phyloP scores from a whole-genome alignment of 1,139 yeast genomes.

The Kluyveromyces sp. region DNA sequence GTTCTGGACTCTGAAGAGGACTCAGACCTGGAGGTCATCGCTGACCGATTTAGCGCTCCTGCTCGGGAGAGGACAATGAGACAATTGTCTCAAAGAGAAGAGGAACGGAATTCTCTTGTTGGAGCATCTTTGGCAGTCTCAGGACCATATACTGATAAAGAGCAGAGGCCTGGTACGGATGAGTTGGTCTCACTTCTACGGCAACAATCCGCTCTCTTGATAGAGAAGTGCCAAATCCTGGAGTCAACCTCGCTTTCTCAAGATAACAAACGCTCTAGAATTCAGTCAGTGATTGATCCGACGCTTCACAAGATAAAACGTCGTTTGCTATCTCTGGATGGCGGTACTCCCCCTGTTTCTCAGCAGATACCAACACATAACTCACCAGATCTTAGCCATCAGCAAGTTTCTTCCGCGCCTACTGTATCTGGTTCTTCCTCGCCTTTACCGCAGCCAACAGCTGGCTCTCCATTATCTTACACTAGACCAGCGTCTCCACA shows the following conservation, averaged over 20 bases:
- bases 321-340: constrained; percentile 10
- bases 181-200: constrained; percentile 17
- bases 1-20: constrained; percentile 5
- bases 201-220: constrained; percentile 17
- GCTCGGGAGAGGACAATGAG: background rate
- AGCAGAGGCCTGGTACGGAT: background rate
- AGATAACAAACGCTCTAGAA: constrained; percentile 22
- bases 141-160: background rate
- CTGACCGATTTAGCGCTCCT: background rate
- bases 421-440: background rate
- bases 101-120: background rate
- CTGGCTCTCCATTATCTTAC: background rate
- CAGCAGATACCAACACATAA: background rate
- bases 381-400: background rate
- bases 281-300: constrained; percentile 21
- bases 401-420: background rate
- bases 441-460: background rate
- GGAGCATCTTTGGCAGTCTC: background rate
- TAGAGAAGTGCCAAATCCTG: constrained; percentile 25
- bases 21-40: constrained; percentile 5
- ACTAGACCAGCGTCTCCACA: background rate
- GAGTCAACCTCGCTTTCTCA: constrained; percentile 32
- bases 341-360: background rate
- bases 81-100: background rate
- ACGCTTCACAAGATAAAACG: constrained; percentile 13